phyloP scores from a whole-genome alignment of 2,329 filamentous ascomycete genomes.

The Neofusicoccum sp. region DNA sequence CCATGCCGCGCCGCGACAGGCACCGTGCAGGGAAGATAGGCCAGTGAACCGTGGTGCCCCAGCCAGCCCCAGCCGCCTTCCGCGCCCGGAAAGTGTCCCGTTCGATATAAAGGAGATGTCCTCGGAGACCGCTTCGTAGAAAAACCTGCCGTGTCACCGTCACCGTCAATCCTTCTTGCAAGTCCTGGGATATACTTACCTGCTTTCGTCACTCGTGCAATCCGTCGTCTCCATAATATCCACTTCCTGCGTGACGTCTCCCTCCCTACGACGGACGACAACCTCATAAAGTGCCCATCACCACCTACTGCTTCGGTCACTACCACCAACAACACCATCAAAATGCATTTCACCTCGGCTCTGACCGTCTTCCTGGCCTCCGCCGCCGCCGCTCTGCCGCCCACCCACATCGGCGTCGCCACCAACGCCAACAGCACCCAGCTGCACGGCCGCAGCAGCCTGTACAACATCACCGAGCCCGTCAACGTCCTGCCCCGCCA shows the following conservation, averaged over 20 bases:
- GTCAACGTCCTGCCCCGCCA: constrained; percentile 1
- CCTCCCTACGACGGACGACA: no score
- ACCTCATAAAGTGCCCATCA: background rate
- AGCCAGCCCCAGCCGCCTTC: constrained; percentile 12
- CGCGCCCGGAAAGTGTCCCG: background rate
- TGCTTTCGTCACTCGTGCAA: background rate
- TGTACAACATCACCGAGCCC: constrained; percentile 7
- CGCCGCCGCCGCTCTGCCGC: constrained; percentile 8
- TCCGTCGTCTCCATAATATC: no score
- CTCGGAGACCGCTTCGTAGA: background rate
- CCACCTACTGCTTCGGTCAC: background rate
- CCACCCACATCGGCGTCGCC: constrained; percentile 4
- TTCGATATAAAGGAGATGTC: constrained; percentile 11
- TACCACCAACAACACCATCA: background rate
- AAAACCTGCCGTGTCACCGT: background rate
- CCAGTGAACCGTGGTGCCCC: constrained; percentile 5
- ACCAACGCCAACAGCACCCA: background rate
- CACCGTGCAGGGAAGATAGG: constrained; percentile 12
- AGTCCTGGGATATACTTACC: background rate
- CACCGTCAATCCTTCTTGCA: constrained; percentile 4
- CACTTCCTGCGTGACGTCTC: no score
- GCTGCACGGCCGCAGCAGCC: background rate
- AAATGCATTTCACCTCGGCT: constrained; percentile 12
- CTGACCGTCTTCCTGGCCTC: constrained; percentile 7
- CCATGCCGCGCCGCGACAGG: constrained; percentile 2